Conservation (phyloP, 1,284 basidiomycete genomes). For the Cystobasidium sp. region DNA sequence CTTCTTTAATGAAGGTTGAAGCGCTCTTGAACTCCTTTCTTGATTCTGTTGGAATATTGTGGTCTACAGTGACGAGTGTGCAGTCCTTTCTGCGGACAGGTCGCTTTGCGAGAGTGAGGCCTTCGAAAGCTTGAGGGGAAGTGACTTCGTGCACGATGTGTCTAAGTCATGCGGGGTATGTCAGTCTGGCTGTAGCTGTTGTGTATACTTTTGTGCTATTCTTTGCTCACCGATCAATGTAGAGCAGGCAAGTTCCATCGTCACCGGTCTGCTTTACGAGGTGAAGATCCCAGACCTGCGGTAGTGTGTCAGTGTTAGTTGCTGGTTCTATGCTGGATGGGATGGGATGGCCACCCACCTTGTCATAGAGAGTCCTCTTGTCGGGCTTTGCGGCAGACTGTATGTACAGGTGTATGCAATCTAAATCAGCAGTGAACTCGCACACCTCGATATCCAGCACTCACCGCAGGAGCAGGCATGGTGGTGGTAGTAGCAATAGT, state of each 20-base stretch:
- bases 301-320: neutral
- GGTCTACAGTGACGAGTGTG: slow-evolving; percentile 91
- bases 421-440: neutral
- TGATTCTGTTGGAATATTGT: slow-evolving; percentile 89
- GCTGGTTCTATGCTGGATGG: neutral
- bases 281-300: slow-evolving; percentile 85
- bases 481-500: neutral
- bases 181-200: neutral
- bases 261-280: slow-evolving; percentile 74
- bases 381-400: slow-evolving; percentile 30
- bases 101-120: slow-evolving; percentile 78
- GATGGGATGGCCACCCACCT: neutral
- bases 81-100: slow-evolving; percentile 88
- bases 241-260: slow-evolving; percentile 83
- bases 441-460: neutral
- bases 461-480: slow-evolving; percentile 31
- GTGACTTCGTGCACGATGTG: slow-evolving; percentile 96
- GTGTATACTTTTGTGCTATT: neutral
- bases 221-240: slow-evolving; percentile 77
- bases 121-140: slow-evolving; percentile 94
- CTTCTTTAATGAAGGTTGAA: slow-evolving; percentile 78
- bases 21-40: slow-evolving; percentile 82
- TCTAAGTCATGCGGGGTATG: slow-evolving; percentile 54
- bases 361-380: slow-evolving; percentile 40
- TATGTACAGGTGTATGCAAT: neutral